Base-by-base conservation (phyloP, 202 grass and related monocot species). In the Elaeis oleifera region DNA sequence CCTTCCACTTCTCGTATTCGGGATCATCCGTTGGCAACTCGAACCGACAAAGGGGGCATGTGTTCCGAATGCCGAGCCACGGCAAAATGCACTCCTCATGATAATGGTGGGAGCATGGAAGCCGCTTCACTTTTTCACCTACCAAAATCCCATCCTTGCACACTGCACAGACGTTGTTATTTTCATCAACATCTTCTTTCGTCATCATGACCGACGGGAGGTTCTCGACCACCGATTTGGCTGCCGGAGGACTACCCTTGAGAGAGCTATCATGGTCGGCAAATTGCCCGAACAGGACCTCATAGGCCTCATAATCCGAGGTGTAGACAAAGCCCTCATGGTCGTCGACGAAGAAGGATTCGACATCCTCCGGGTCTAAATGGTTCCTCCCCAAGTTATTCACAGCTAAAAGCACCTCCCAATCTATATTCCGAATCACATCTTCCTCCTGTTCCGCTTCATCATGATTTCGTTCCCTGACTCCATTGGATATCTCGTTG, bases 21-120 rank as follows among this genome's bases (percentile, higher is more conserved):
- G 28, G 67, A 81, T 96, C 87, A 56, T 96, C 92, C 27, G 81
- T 96, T n/a, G 87, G 87, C 64, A 96, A 72, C 72, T 91, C 87
- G 56, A 83, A 84, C n/a, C 92, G 79, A 54, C 92, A 97, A 53
- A 97, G 83, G 27, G 87, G 84, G 58, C 92, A 97, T 3, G 77
- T 91, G 58, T 91, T 96, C 36, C 92, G 79, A 57, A 96, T 83
- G 22, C 60, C 65, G 49, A 96, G 77, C 87, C 87, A 96, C 1
- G 82, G 87, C 27, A 89, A 62, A 73, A 96, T 96, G 69, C 92
- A 96, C 5, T 51, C 79, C 64, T 70, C 78, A 70, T 96, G 92
- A 81, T 89, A 91, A 50, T 84, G 76, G 59, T 89, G 92, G 18
- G 76, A 70, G 76, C 92, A 96, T 6, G 92, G 92, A 67, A 91